Evolutionary conservation across 805 yeast genomes (phyloP).

Genomic region (Candida michaelii): DNA sequence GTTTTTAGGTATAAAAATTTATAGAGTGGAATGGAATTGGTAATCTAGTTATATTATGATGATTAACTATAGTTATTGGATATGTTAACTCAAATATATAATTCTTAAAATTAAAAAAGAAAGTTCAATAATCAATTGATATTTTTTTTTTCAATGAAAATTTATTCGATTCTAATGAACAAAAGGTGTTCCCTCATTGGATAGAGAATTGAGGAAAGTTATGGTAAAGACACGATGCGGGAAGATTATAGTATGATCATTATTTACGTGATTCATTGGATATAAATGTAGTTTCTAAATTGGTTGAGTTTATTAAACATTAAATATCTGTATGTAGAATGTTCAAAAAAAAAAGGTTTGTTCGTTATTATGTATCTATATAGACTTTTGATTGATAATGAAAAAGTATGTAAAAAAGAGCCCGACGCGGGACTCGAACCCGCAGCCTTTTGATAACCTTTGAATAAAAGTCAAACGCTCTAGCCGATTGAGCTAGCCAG

Average conservation of each 20-base stretch:
- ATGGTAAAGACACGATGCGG: constrained; percentile 1
- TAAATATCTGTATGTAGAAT: too few relatives aligned
- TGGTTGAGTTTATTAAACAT: too few relatives aligned
- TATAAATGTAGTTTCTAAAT: too few relatives aligned
- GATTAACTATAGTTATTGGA: background rate
- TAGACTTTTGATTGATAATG: background rate
- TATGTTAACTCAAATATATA: constrained; percentile 1
- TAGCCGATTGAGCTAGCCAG: constrained; percentile 18
- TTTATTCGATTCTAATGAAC: constrained; percentile 20
- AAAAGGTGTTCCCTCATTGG: constrained; percentile 25
- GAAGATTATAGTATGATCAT: background rate
- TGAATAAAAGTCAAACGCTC: constrained; percentile 17
- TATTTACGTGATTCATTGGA: background rate
- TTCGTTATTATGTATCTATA: too few relatives aligned
- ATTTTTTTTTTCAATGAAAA: constrained; percentile 16
- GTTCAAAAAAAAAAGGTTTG: too few relatives aligned
- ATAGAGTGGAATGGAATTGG: background rate
- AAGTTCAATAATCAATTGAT: constrained; percentile 8
- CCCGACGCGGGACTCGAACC: constrained; percentile 19
- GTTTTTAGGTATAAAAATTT: background rate
- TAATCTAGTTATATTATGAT: constrained; percentile 1
- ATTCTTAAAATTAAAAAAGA: constrained; percentile 9
- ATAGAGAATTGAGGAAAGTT: constrained; percentile 4
- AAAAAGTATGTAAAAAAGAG: constrained; percentile 7
- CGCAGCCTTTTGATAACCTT: constrained; percentile 16